These are phyloP conservation scores for Periconia sp. DNA, from an alignment of 2,329 filamentous ascomycete genomes.

Conservation along the genomic window DNA sequence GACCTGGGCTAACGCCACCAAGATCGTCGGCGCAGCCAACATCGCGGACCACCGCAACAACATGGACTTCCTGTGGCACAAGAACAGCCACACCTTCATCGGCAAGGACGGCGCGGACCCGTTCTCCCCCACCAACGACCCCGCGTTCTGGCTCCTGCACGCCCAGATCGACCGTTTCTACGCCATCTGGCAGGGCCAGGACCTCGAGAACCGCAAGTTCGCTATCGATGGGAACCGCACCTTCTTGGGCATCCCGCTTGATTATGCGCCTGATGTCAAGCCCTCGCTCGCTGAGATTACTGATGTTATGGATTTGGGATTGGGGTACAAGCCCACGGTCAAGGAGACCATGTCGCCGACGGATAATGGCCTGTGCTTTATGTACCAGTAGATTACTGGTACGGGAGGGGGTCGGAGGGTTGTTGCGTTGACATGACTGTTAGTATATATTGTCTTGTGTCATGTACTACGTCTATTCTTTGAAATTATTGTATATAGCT, in stretches of 20 bases:
- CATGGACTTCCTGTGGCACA: constrained; percentile 42
- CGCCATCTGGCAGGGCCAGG: constrained; percentile 52
- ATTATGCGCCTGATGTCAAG: constrained; percentile 5
- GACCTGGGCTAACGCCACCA: constrained; percentile 25
- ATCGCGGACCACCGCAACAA: constrained; percentile 40
- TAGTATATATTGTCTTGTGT: too few species aligned
- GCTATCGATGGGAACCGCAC: constrained; percentile 47
- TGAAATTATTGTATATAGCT: too few species aligned
- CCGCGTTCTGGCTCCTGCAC: constrained; percentile 52
- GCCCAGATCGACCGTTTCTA: constrained; percentile 49
- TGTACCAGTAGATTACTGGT: neutral
- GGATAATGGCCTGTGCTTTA: constrained; percentile 3
- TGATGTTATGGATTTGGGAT: constrained; percentile 6
- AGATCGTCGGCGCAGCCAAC: constrained; percentile 43
- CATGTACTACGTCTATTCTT: too few species aligned
- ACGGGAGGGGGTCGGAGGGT: neutral
- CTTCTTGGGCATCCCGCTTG: constrained; percentile 26
- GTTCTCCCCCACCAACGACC: constrained; percentile 42
- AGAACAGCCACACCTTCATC: constrained; percentile 46
- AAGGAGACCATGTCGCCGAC: constrained; percentile 4
- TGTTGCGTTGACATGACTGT: too few species aligned
- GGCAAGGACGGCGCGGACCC: constrained; percentile 48
- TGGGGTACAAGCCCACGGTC: constrained; percentile 4
- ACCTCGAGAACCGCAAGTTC: constrained; percentile 37
- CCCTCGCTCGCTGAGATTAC: constrained; percentile 1